Base-by-base conservation (phyloP, 148 eudicot species). In the Rhododendron kiyosumense region DNA sequence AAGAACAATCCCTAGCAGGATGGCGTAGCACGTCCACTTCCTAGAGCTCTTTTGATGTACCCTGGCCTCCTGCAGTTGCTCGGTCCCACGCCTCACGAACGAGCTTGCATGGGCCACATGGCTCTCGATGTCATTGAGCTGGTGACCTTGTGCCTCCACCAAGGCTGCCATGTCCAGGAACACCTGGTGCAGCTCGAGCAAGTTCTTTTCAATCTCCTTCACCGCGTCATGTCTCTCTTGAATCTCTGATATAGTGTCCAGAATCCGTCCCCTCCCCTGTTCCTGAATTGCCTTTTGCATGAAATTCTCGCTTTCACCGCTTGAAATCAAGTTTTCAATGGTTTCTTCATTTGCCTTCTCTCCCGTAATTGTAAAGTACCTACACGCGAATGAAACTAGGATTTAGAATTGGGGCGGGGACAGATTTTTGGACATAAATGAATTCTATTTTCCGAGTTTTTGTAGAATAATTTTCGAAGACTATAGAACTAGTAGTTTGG, bases 101-200 rank as follows among this genome's bases (percentile, higher is more conserved):
- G 85, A 87, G 67, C 88, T 87, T 1, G 88, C 88, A 1, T 83
- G 82, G 17, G 84, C 84, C 11, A 86, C 88, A 2, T 86, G 88
- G 81, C 85, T 86, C 82, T 86, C 88, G 2, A 86, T 86, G 74
- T 83, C 78, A 3, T 86, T 83, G 4, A 86, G 82, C 41, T 86
- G 85, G 15, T 45, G 63, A 14, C 85, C 85, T 28, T 87, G 85
- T 7, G 88, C 85, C 28, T 87, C 88, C 12, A 87, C 88, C n/a
- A 87, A 24, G 46, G 88, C 88, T 11, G 88, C 88, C 88, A 86
- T 86, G 75, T 86, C 88, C 85, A 86, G 10, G 30, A 86, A 86
- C 48, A 85, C 76, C 24, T 78, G 86, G 49, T 85, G 86, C 67
- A 85, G 83, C 83, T 85, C 83, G 4, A 78, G 83, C 81, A 85